A percentile compares a stretch with the other conserved stretches of the same genome.
phyloP scores from a whole-genome alignment of 805 yeast species.

The Cyberlindnera xylosilytica region DNA sequence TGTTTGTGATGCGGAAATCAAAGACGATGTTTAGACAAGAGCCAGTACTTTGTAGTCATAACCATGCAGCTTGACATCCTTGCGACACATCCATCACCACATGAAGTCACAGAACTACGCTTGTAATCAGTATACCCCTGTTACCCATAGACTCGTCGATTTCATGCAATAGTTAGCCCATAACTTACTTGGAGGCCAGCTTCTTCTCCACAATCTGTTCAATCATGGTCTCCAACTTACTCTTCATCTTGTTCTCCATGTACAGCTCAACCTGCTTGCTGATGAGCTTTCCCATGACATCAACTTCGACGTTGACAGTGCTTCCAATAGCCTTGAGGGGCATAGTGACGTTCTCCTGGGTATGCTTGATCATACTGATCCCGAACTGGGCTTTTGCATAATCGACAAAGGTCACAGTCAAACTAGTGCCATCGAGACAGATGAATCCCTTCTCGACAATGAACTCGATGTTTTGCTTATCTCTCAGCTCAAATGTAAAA shows the following conservation, averaged over 20 bases:
- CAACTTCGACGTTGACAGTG: conserved; percentile 88
- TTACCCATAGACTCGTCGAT: too few relatives aligned
- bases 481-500: conserved; percentile 71
- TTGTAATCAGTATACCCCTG: too few relatives aligned
- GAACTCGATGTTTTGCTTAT: conserved; percentile 54
- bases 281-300: conserved; percentile 85
- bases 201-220: conserved; percentile 41
- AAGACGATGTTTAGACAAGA: too few relatives aligned
- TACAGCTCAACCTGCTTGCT: conserved; percentile 75
- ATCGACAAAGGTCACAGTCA: conserved; percentile 82
- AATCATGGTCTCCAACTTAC: conserved; percentile 28
- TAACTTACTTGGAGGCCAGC: conserved; percentile 21
- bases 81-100: too few relatives aligned
- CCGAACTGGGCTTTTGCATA: conserved; percentile 55
- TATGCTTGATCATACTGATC: conserved; percentile 88
- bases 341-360: conserved; percentile 77
- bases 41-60: too few relatives aligned
- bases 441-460: conserved; percentile 96
- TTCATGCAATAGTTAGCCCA: too few relatives aligned
- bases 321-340: conserved; percentile 63
- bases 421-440: conserved; percentile 87
- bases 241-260: conserved; percentile 28
- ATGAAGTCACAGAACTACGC: too few relatives aligned
- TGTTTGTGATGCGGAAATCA: neutral
- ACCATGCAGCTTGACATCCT: too few relatives aligned